Evolutionary conservation across 139 green algal genomes (phyloP), one percentile per base, ranked within the genome.

Genomic region (Auxenochlorella pyrenoidosa): DNA sequence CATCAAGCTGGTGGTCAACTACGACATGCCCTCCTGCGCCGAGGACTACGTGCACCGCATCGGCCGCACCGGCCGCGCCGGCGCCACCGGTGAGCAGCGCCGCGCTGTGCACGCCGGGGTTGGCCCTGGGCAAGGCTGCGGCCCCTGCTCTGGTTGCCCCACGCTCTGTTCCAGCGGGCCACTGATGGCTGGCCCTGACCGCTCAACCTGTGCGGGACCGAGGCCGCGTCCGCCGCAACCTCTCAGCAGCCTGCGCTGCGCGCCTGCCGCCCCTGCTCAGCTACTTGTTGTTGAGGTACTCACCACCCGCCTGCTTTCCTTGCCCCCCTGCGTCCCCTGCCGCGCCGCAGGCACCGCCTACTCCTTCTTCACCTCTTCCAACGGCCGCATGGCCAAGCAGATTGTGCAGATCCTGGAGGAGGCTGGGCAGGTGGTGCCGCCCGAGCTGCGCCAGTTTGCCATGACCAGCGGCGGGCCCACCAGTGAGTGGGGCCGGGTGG

Each of bases 21-120:
- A 96, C 88, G 95, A 98, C 88, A 96, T 98, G 94, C 96, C 96
- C 43, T 91, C 90, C 66, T 95, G 94, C 34, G 93, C 94, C 0
- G 97, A 99, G 90, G 97, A 99, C 89, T 99, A 99, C 86, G 96
- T 98, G 26, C 95, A 98, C 89, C 88, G 95, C 73, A 95, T 97
- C 80, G 96, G 95, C 12, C 93, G 95, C 65, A 97, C 94, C 16
- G 96, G 94, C 10, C 89, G 96, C 1, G 94, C 91, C 3, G 96
- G 96, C 16, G 92, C 93, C 36, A 87, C 70, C 1, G 91, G 84
- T 76, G 84, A 47, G 84, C 21, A 24, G 54, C 22, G 19, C 32
- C n/a, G 47, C 47, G 10, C 47, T 54, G 47, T 18, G 47, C 8
- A 10, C 47, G 47, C 47, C 47, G 6, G 6, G 76, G 13, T 70